phyloP scores from a whole-genome alignment of 2,329 filamentous ascomycete genomes.

The Neurospora sp. region DNA sequence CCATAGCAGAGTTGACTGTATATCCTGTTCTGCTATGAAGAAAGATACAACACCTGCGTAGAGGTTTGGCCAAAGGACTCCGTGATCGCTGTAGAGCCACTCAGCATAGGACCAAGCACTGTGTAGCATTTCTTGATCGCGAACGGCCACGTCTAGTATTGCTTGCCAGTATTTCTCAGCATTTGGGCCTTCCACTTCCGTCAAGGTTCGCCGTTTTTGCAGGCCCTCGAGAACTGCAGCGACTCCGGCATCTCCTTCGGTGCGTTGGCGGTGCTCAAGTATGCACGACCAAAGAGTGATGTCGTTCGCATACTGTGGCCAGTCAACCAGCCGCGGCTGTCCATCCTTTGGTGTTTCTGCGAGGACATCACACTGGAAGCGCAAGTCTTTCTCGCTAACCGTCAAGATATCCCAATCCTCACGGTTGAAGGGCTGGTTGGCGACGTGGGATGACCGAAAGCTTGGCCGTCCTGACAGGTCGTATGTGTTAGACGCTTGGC shows the following conservation, averaged over 20 bases:
- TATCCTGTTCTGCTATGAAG: slow-evolving; percentile 31
- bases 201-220: slow-evolving; percentile 15
- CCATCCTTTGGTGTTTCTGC: not conserved
- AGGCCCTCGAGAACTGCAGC: slow-evolving; percentile 21
- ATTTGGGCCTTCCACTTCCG: slow-evolving; percentile 15
- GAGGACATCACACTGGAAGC: slow-evolving; percentile 17
- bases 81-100: slow-evolving; percentile 30
- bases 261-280: slow-evolving; percentile 21
- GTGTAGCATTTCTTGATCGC: slow-evolving; percentile 23
- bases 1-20: slow-evolving; percentile 34
- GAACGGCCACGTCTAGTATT: slow-evolving; percentile 25
- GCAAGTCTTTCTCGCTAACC: slow-evolving; percentile 17
- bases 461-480: not conserved
- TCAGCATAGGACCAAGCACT: slow-evolving; percentile 30
- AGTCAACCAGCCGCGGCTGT: slow-evolving; percentile 17
- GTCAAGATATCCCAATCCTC: slow-evolving; percentile 18
- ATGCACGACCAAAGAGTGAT: slow-evolving; percentile 23
- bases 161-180: slow-evolving; percentile 22
- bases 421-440: not conserved
- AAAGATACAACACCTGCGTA: slow-evolving; percentile 37
- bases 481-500: not conserved
- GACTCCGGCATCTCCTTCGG: slow-evolving; percentile 16
- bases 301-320: slow-evolving; percentile 19
- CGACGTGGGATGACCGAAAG: not conserved
- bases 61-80: slow-evolving; percentile 38